phyloP scores from a whole-genome alignment of 1,139 yeast species.

The Protomyces arabidopsidicola region DNA sequence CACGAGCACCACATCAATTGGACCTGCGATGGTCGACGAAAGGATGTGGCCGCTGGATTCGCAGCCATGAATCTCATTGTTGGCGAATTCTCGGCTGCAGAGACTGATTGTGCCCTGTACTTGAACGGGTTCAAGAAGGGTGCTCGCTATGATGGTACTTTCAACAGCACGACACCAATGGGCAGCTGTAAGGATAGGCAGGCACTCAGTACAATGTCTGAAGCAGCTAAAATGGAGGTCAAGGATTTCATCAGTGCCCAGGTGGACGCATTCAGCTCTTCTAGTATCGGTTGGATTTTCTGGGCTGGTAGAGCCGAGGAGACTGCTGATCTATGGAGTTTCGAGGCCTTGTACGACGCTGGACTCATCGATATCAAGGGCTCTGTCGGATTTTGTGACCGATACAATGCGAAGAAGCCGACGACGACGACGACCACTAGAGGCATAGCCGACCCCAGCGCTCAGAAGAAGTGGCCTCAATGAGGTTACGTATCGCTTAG shows the following conservation, averaged over 20 bases:
- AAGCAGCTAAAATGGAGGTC: conserved; percentile 41
- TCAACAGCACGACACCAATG: conserved; percentile 48
- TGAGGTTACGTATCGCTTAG: no score
- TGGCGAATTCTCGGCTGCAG: conserved; percentile 94
- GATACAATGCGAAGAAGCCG: no score
- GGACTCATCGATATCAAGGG: conserved; percentile 44
- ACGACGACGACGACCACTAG: no score
- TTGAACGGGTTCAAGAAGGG: conserved; percentile 87
- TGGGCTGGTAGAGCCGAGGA: conserved; percentile 89
- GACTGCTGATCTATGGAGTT: conserved; percentile 76
- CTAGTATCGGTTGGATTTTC: conserved; percentile 73
- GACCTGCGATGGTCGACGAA: conserved; percentile 48
- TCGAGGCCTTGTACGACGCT: conserved; percentile 51
- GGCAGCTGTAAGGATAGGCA: conserved; percentile 40
- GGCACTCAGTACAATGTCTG: conserved; percentile 30
- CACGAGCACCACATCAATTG: conserved; percentile 58
- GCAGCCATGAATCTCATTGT: conserved; percentile 69
- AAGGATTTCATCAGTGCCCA: conserved; percentile 82
- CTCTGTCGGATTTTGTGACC: conserved; percentile 66
- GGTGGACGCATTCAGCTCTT: conserved; percentile 64
- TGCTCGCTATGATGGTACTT: conserved; percentile 71
- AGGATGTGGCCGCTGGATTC: not conserved
- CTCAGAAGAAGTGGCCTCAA: no score
- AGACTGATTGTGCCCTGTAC: conserved; percentile 82
- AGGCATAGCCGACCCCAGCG: no score